Percentiles rank a stretch among this genome's conserved stretches.
These are phyloP conservation scores for Alternaria arborescens DNA, from an alignment of 2,329 filamentous ascomycete species.

Conservation along the genomic window DNA sequence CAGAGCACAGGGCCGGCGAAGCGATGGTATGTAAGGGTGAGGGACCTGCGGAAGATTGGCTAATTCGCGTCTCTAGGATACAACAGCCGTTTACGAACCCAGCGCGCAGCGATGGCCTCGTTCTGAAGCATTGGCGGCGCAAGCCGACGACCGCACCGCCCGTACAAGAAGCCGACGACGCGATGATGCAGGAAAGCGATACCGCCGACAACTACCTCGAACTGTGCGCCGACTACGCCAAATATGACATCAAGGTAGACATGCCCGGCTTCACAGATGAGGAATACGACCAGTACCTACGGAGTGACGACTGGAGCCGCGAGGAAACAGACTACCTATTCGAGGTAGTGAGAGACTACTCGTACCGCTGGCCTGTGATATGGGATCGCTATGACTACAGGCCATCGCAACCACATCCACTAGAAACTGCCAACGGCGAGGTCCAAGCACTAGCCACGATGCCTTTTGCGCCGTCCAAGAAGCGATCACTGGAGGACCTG, in stretches of 20 bases:
- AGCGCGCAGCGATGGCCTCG: slow-evolving; percentile 74
- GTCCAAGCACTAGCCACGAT: slow-evolving; percentile 41
- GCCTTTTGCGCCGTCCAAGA: slow-evolving; percentile 56
- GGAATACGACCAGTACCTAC: slow-evolving; percentile 80
- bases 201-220: slow-evolving; percentile 51
- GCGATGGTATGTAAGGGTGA: slow-evolving; percentile 43
- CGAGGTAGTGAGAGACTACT: slow-evolving; percentile 75
- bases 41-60: slow-evolving; percentile 3
- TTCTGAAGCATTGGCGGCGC: slow-evolving; percentile 82
- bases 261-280: slow-evolving; percentile 85
- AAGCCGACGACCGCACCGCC: slow-evolving; percentile 55
- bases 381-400: slow-evolving; percentile 90
- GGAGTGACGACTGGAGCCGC: slow-evolving; percentile 82
- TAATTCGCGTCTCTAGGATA: slow-evolving; percentile 37
- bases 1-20: slow-evolving; percentile 51
- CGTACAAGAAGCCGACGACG: slow-evolving; percentile 43
- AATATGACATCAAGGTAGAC: slow-evolving; percentile 84
- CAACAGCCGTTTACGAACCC: slow-evolving; percentile 74
- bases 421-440: slow-evolving; percentile 32
- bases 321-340: slow-evolving; percentile 95
- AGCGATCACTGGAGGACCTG: slow-evolving; percentile 84
- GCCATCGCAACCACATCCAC: slow-evolving; percentile 43
- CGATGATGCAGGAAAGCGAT: slow-evolving; percentile 46
- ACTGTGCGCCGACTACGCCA: slow-evolving; percentile 72
- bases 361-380: slow-evolving; percentile 89